Evolutionary conservation across 306 rosid species (phyloP).

Genomic region (Trifolium repens): DNA sequence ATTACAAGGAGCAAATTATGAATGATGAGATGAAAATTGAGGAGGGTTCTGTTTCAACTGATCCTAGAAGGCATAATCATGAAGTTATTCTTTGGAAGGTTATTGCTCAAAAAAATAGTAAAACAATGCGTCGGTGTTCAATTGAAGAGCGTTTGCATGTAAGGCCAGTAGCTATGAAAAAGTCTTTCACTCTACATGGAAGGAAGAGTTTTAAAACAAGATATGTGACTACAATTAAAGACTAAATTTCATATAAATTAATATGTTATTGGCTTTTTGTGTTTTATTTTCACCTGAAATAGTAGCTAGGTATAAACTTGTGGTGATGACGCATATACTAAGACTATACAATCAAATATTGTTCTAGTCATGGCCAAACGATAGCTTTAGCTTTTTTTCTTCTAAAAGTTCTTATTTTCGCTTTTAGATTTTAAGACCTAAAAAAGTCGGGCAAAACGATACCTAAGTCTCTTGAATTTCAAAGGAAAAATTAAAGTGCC

Average conservation of each 20-base stretch:
- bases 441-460: too few relatives aligned
- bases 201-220: constrained; percentile 32
- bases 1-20: constrained; percentile 14
- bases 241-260: too few relatives aligned
- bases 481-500: not conserved
- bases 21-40: constrained; percentile 1
- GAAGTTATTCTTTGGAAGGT: constrained; percentile 8
- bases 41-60: not conserved
- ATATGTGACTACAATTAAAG: too few relatives aligned
- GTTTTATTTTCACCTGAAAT: too few relatives aligned
- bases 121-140: constrained; percentile 47
- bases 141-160: constrained; percentile 52
- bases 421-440: too few relatives aligned
- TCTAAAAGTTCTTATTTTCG: too few relatives aligned
- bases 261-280: too few relatives aligned
- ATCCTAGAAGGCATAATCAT: constrained; percentile 26
- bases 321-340: too few relatives aligned
- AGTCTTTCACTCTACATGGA: constrained; percentile 54
- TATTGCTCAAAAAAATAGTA: constrained; percentile 9
- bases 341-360: too few relatives aligned
- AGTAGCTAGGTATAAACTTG: too few relatives aligned
- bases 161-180: constrained; percentile 67
- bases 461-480: not conserved
- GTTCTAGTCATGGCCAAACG: too few relatives aligned
- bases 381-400: too few relatives aligned